Percentiles rank a stretch among this genome's conserved stretches.
These are phyloP conservation scores for Talaromyces proteolyticus DNA, from an alignment of 495 filamentous ascomycete genomes.

Conservation along the genomic window DNA sequence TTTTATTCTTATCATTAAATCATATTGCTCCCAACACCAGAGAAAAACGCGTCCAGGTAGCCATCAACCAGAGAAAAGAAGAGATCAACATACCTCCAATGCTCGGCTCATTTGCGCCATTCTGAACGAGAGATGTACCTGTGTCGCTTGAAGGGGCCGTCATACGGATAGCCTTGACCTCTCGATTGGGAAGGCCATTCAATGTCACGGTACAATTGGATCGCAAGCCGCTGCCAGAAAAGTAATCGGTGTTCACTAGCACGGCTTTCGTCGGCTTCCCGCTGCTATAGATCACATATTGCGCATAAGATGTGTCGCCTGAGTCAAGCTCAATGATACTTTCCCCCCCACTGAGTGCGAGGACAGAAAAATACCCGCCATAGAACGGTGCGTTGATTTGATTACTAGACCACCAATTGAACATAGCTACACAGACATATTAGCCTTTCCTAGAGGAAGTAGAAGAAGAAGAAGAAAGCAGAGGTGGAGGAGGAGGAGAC, in stretches of 20 bases:
- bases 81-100: background rate
- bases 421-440: background rate
- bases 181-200: background rate
- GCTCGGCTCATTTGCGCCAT: background rate
- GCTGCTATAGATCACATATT: background rate
- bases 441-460: background rate
- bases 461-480: too few relatives aligned
- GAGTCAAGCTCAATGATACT: background rate
- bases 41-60: too few relatives aligned
- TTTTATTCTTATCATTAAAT: too few relatives aligned
- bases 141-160: background rate
- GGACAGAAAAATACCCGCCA: background rate
- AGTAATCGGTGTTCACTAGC: constrained; percentile 1
- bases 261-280: background rate
- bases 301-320: background rate
- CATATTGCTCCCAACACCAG: too few relatives aligned
- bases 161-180: background rate
- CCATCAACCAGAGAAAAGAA: too few relatives aligned
- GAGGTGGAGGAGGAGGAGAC: background rate
- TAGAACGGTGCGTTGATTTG: constrained; percentile 1
- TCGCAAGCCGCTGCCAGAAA: background rate
- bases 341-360: background rate
- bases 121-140: too few relatives aligned
- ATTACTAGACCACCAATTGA: background rate
- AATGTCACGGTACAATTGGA: background rate